Conservation (phyloP, 2,329 filamentous ascomycete genomes). For the Fulvia fulva region DNA sequence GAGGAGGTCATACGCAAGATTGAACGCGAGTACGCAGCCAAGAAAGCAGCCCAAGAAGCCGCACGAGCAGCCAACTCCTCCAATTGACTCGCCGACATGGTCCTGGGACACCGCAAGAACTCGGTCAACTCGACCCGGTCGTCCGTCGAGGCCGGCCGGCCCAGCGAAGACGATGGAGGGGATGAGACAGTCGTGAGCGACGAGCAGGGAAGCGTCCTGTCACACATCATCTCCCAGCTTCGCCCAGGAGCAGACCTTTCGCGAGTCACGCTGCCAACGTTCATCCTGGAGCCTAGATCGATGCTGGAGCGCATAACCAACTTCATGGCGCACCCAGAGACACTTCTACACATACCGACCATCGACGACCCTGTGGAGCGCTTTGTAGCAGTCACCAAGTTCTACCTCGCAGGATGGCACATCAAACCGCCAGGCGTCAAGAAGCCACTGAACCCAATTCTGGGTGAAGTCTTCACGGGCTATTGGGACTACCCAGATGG, state of each 20-base stretch:
- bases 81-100: constrained; percentile 36
- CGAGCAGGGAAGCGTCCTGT: constrained; percentile 94
- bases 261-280: constrained; percentile 89
- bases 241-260: constrained; percentile 93
- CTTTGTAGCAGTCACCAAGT: constrained; percentile 94
- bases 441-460: constrained; percentile 93
- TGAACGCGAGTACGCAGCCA: not conserved
- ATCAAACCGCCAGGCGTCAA: constrained; percentile 97
- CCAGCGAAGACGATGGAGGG: constrained; percentile 37
- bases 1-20: not conserved
- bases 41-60: no score
- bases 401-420: constrained; percentile 98
- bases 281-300: constrained; percentile 94
- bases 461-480: constrained; percentile 90
- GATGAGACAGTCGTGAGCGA: constrained; percentile 76
- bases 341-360: constrained; percentile 78
- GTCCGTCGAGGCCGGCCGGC: constrained; percentile 39
- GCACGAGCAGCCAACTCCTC: not conserved
- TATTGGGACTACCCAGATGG: constrained; percentile 83
- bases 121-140: constrained; percentile 40
- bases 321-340: constrained; percentile 99
- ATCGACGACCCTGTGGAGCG: constrained; percentile 85
- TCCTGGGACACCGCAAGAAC: constrained; percentile 48
- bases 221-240: constrained; percentile 94
- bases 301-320: constrained; percentile 99